These are phyloP conservation scores for Lomentospora prolificans DNA, from an alignment of 2,329 filamentous ascomycete species.

Conservation along the genomic window DNA sequence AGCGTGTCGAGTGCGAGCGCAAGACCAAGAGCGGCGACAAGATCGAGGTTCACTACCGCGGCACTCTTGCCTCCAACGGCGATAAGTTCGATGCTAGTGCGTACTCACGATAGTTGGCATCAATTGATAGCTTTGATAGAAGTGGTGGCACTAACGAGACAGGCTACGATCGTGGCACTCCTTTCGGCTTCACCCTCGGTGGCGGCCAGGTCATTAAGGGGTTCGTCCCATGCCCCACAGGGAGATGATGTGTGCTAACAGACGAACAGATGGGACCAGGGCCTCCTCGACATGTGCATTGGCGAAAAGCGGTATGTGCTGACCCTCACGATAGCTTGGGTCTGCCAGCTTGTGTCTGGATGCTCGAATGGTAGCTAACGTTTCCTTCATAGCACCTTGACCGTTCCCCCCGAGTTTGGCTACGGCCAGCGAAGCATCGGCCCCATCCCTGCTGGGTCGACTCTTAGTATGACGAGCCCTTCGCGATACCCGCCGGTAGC, in stretches of 20 bases:
- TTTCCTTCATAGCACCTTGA: conserved; percentile 52
- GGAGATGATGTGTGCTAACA: background rate
- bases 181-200: conserved; percentile 73
- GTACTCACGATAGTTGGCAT: conserved; percentile 15
- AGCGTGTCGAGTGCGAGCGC: conserved; percentile 66
- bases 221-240: conserved; percentile 32
- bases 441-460: conserved; percentile 74
- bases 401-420: conserved; percentile 75
- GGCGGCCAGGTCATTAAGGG: conserved; percentile 80
- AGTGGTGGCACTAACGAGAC: background rate
- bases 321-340: background rate
- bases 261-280: conserved; percentile 68
- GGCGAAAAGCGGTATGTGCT: conserved; percentile 65
- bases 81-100: conserved; percentile 71
- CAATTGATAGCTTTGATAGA: background rate
- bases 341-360: background rate
- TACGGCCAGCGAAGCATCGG: conserved; percentile 71
- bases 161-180: conserved; percentile 65
- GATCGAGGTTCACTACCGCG: conserved; percentile 80
- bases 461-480: conserved; percentile 48
- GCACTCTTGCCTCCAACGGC: conserved; percentile 65
- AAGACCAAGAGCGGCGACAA: conserved; percentile 68
- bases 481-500: no score
- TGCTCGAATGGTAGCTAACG: conserved; percentile 13
- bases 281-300: conserved; percentile 86